Evolutionary conservation across 768 basidiomycete species (phyloP).

Genomic region (Collybia sordida): DNA sequence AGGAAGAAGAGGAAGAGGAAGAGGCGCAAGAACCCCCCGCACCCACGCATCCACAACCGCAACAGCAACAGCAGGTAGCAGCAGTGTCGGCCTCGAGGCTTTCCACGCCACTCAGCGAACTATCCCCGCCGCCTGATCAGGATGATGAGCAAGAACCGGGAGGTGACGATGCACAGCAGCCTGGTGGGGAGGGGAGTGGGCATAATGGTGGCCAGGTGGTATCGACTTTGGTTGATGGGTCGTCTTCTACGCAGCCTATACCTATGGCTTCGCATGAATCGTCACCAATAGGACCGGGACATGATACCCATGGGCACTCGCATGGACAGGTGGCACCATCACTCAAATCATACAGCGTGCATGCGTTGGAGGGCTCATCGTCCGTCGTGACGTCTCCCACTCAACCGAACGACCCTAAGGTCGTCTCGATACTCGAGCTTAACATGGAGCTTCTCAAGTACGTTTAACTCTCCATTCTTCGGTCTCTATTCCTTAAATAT

Average conservation of each 20-base stretch:
- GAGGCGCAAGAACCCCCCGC: too few species aligned
- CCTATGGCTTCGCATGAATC: constrained; percentile 4
- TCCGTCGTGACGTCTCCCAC: constrained; percentile 15
- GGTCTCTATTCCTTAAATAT: constrained; percentile 3
- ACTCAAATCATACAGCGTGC: neutral
- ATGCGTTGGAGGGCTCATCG: constrained; percentile 11
- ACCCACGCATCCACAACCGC: too few species aligned
- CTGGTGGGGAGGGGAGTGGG: constrained; percentile 12
- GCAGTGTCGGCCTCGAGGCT: constrained; percentile 49
- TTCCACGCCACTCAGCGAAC: constrained; percentile 76
- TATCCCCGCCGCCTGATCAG: constrained; percentile 64
- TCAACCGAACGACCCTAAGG: constrained; percentile 40
- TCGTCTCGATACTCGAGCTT: constrained; percentile 60
- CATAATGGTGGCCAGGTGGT: neutral
- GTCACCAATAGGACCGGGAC: neutral
- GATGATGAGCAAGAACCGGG: constrained; percentile 45
- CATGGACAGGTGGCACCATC: constrained; percentile 1
- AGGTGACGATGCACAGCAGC: constrained; percentile 21
- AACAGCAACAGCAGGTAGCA: constrained; percentile 22
- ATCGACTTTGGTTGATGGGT: neutral
- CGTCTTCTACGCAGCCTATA: neutral
- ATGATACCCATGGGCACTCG: constrained; percentile 8
- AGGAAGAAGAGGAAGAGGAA: constrained; percentile 1
- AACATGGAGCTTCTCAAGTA: constrained; percentile 73
- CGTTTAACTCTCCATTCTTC: constrained; percentile 15